These are phyloP conservation scores for Auriscalpium microsporum DNA, from an alignment of 768 basidiomycete genomes.

Conservation along the genomic window DNA sequence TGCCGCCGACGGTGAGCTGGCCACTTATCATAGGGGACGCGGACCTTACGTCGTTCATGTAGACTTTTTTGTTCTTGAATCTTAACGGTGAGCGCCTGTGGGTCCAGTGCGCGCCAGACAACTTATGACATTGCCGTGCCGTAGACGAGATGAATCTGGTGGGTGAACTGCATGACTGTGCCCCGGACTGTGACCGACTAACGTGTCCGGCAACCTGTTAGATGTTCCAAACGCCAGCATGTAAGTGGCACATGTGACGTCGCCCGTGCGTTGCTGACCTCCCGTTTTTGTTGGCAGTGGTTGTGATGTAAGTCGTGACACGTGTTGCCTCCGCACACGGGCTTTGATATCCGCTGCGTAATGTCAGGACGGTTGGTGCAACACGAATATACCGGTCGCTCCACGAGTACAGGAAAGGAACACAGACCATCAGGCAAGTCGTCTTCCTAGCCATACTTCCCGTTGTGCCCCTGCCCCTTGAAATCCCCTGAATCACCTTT, in stretches of 20 bases:
- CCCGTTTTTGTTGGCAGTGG: background rate
- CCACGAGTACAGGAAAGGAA: background rate
- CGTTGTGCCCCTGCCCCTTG: too few relatives aligned
- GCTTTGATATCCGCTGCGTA: background rate
- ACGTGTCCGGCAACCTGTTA: background rate
- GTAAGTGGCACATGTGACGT: background rate
- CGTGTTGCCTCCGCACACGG: background rate
- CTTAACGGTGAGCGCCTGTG: constrained; percentile 1
- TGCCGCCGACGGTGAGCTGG: constrained; percentile 1
- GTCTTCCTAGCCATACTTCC: too few relatives aligned
- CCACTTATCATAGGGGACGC: background rate
- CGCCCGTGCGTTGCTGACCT: background rate
- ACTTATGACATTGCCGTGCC: too few relatives aligned
- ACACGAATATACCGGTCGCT: constrained; percentile 2
- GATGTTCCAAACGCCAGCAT: constrained; percentile 1
- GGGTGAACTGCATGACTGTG: too few relatives aligned
- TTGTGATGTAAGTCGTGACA: background rate
- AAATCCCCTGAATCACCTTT: too few relatives aligned
- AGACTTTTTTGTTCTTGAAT: constrained; percentile 3
- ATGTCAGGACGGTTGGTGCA: constrained; percentile 1
- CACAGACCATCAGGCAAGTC: too few relatives aligned
- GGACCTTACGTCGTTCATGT: background rate
- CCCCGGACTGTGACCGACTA: too few relatives aligned
- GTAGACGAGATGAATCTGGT: too few relatives aligned
- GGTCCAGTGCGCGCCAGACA: background rate